phyloP scores from a whole-genome alignment of 257 asterid genomes.

The Capsicum rhomboideum region DNA sequence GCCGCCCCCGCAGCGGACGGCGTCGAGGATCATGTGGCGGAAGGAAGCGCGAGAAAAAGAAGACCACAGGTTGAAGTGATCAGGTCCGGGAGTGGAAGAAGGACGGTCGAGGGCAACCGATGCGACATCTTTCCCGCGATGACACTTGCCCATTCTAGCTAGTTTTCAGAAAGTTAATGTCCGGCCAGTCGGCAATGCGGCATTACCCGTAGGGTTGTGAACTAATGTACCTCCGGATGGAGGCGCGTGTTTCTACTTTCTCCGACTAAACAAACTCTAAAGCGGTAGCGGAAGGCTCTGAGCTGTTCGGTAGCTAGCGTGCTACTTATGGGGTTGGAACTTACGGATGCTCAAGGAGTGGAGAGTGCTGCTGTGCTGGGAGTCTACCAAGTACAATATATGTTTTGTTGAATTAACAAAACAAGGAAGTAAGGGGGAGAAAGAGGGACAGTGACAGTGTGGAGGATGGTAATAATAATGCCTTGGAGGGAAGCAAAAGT shows the following conservation, averaged over 20 bases:
- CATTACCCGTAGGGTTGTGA: neutral
- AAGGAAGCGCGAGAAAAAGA: slow-evolving; percentile 11
- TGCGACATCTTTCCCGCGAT: slow-evolving; percentile 29
- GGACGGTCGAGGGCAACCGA: slow-evolving; percentile 57
- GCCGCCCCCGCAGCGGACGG: slow-evolving; percentile 76
- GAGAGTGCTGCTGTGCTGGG: neutral
- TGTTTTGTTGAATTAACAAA: too few species aligned
- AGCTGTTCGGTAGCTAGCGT: neutral
- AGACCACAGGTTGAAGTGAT: slow-evolving; percentile 47
- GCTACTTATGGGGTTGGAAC: neutral
- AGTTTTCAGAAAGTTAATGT: neutral
- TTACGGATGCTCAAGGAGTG: neutral
- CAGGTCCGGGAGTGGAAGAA: neutral
- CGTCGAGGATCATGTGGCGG: slow-evolving; percentile 51
- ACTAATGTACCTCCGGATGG: neutral
- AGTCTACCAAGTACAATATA: too few species aligned
- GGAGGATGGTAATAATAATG: too few species aligned
- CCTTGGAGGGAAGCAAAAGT: too few species aligned
- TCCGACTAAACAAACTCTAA: neutral
- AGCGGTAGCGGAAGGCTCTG: neutral
- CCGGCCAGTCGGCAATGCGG: neutral
- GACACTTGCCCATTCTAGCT: slow-evolving; percentile 33
- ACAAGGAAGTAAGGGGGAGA: too few species aligned
- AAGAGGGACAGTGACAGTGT: too few species aligned
- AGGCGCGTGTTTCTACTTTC: neutral